These are phyloP conservation scores for Candida piceae DNA, from an alignment of 805 yeast species.

Conservation along the genomic window DNA sequence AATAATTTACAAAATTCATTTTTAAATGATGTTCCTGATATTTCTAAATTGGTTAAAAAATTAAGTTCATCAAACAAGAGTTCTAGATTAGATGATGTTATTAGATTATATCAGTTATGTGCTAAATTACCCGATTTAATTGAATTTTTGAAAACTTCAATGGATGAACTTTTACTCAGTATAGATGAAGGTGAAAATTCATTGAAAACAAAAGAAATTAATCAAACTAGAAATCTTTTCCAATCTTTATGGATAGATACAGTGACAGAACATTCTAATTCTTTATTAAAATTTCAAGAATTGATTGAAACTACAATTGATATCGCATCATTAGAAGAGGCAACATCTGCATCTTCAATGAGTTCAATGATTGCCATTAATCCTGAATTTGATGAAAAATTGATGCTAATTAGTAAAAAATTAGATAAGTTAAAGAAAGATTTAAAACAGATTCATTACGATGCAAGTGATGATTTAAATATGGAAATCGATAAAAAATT, in stretches of 20 bases:
- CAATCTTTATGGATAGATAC: constrained; percentile 54
- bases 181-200: constrained; percentile 10
- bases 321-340: constrained; percentile 71
- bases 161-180: constrained; percentile 29
- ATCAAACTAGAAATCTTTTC: constrained; percentile 33
- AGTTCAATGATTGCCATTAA: constrained; percentile 59
- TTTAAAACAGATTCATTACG: constrained; percentile 56
- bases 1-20: constrained; percentile 61
- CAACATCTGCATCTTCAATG: constrained; percentile 44
- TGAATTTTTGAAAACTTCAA: constrained; percentile 42
- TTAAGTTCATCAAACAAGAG: constrained; percentile 37
- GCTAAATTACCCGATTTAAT: constrained; percentile 65
- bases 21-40: constrained; percentile 74
- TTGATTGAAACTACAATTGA: constrained; percentile 92
- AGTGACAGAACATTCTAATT: constrained; percentile 40
- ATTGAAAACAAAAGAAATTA: constrained; percentile 5
- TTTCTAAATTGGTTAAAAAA: constrained; percentile 69
- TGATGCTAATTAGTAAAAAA: constrained; percentile 53
- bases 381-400: constrained; percentile 82
- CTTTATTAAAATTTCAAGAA: constrained; percentile 68
- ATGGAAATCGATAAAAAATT: constrained; percentile 85
- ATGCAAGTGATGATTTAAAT: constrained; percentile 66
- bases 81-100: constrained; percentile 81
- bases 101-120: constrained; percentile 79
- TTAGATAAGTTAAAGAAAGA: constrained; percentile 49